These are phyloP conservation scores for Stephania yunnanensis DNA, from an alignment of 164 flowering plant species.

Conservation along the genomic window DNA sequence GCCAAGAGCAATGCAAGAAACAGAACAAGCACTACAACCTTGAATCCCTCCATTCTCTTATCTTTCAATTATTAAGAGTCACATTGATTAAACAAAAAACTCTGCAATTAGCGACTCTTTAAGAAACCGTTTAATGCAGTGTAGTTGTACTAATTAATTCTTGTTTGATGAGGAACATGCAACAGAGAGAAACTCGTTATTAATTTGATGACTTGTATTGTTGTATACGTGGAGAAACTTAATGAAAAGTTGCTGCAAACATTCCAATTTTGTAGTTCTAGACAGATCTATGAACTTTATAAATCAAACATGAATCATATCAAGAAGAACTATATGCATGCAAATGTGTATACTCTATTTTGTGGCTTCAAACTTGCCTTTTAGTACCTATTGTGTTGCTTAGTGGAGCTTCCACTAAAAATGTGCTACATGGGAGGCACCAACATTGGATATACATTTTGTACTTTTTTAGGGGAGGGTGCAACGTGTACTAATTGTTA, in stretches of 20 bases:
- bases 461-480: too few relatives aligned
- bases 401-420: conserved; percentile 6
- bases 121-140: too few relatives aligned
- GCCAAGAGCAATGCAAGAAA: conserved; percentile 15
- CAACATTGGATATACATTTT: too few relatives aligned
- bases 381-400: background rate
- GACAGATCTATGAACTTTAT: background rate
- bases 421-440: too few relatives aligned
- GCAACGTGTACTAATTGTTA: background rate
- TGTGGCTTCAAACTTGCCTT: background rate
- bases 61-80: too few relatives aligned
- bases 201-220: background rate
- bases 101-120: background rate
- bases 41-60: conserved; percentile 18
- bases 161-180: background rate
- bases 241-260: background rate
- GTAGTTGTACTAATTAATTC: background rate
- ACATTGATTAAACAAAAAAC: too few relatives aligned
- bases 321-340: background rate
- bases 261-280: background rate
- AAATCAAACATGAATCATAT: background rate
- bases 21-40: conserved; percentile 14
- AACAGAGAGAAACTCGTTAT: background rate
- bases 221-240: background rate
- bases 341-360: background rate